Evolutionary conservation across 1,284 basidiomycete genomes (phyloP).

Genomic region (Spongiforma sp.): DNA sequence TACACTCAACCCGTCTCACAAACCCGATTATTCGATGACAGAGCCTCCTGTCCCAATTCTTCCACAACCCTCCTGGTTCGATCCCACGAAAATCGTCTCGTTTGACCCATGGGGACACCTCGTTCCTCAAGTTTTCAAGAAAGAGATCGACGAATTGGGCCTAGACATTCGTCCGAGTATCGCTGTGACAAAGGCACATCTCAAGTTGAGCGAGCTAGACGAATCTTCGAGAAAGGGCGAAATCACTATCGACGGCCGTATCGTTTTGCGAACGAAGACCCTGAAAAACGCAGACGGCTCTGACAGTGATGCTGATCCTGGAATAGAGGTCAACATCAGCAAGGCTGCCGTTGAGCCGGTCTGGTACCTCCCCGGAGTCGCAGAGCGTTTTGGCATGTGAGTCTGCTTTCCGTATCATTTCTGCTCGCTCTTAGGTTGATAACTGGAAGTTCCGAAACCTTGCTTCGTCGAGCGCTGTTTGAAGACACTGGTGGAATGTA

Average conservation of each 20-base stretch:
- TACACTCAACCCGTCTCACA: conserved; percentile 83
- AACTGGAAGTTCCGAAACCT: conserved; percentile 70
- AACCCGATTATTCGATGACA: conserved; percentile 87
- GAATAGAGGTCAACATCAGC: conserved; percentile 86
- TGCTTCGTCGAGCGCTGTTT: conserved; percentile 88
- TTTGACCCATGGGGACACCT: conserved; percentile 97
- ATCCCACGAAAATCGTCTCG: conserved; percentile 85
- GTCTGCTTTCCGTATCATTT: conserved; percentile 34
- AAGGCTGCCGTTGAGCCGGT: conserved; percentile 94
- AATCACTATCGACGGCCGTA: conserved; percentile 81
- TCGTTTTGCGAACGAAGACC: conserved; percentile 73
- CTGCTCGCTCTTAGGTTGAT: not conserved
- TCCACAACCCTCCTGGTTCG: conserved; percentile 83
- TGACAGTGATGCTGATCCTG: conserved; percentile 66
- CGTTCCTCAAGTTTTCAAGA: conserved; percentile 78
- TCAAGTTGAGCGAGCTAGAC: conserved; percentile 93
- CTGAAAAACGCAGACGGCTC: conserved; percentile 67
- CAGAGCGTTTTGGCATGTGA: conserved; percentile 87
- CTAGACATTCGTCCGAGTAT: conserved; percentile 91
- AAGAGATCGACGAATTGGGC: conserved; percentile 66
- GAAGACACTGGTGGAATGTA: conserved; percentile 98
- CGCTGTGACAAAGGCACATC: conserved; percentile 86
- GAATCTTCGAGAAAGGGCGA: conserved; percentile 78
- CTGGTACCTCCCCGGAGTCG: conserved; percentile 96
- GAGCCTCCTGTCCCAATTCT: conserved; percentile 89